These are phyloP conservation scores for Dalechampia spathulata DNA, from an alignment of 441 rosid species.

Conservation along the genomic window DNA sequence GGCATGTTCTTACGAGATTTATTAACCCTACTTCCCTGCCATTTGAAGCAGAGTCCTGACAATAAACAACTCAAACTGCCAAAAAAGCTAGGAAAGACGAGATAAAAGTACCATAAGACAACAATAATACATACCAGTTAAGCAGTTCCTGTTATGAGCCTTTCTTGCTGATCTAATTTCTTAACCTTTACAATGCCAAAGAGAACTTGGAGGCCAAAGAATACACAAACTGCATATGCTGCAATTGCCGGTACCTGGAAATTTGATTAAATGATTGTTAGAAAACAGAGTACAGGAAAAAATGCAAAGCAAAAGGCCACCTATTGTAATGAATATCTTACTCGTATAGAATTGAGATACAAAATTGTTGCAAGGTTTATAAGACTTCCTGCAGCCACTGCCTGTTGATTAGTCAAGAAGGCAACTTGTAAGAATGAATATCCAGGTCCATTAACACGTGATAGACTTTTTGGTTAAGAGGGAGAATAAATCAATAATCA, in stretches of 20 bases:
- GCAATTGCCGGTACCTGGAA: conserved; percentile 68
- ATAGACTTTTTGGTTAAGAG: neutral
- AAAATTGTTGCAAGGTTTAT: conserved; percentile 89
- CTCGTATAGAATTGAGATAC: conserved; percentile 76
- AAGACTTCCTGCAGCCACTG: conserved; percentile 92
- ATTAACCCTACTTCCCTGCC: neutral
- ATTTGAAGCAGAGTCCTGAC: neutral
- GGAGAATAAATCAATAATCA: neutral
- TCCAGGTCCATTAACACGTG: neutral
- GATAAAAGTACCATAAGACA: neutral
- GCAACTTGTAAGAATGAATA: conserved; percentile 7
- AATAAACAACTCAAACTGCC: neutral
- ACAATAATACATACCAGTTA: conserved; percentile 33
- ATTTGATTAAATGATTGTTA: conserved; percentile 7
- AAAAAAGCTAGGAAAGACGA: neutral
- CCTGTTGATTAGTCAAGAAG: conserved; percentile 38
- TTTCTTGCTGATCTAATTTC: conserved; percentile 76
- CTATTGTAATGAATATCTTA: conserved; percentile 29
- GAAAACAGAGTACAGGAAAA: conserved; percentile 5
- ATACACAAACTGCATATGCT: conserved; percentile 63
- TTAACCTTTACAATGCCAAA: conserved; percentile 78
- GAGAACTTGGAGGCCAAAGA: conserved; percentile 78
- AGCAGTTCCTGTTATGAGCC: conserved; percentile 90
- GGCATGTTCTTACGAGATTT: too few relatives aligned
- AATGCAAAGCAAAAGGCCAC: conserved; percentile 1